Evolutionary conservation across 768 basidiomycete species (phyloP).

Genomic region (Suillus placidus): DNA sequence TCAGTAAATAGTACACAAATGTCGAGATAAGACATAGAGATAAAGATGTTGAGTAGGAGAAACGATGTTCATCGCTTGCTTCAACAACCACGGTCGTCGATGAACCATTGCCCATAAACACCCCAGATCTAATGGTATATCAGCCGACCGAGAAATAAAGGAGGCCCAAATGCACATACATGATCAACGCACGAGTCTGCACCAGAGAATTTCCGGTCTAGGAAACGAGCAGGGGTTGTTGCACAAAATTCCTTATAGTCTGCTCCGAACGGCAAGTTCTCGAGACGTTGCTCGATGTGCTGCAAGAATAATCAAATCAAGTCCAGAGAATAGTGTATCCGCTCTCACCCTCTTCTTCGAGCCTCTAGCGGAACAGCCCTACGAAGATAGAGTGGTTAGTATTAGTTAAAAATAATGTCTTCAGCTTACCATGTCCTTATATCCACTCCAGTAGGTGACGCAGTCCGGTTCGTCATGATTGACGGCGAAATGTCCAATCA

Average conservation of each 20-base stretch:
- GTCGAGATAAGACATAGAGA: neutral
- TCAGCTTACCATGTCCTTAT: slow-evolving; percentile 28
- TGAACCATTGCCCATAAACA: slow-evolving; percentile 19
- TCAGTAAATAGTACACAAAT: neutral
- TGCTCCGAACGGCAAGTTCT: slow-evolving; percentile 24
- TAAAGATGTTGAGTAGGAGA: neutral
- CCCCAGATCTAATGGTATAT: slow-evolving; percentile 7
- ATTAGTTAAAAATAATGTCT: neutral
- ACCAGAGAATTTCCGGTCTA: slow-evolving; percentile 24
- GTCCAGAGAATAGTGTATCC: neutral
- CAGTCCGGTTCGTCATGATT: slow-evolving; percentile 31
- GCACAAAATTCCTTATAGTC: slow-evolving; percentile 40
- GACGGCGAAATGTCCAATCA: slow-evolving; percentile 33
- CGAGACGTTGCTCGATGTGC: slow-evolving; percentile 30
- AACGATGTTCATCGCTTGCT: neutral
- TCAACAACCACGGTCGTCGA: slow-evolving; percentile 9
- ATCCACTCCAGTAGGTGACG: slow-evolving; percentile 25
- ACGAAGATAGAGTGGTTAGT: neutral
- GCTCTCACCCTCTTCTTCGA: slow-evolving; percentile 24
- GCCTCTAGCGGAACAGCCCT: slow-evolving; percentile 29
- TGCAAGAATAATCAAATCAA: slow-evolving; percentile 13
- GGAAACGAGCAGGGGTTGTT: slow-evolving; percentile 34
- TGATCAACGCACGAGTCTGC: slow-evolving; percentile 9
- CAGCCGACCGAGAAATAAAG: neutral
- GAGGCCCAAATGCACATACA: neutral